phyloP scores from a whole-genome alignment of 1,139 yeast genomes.

The Casaregolazyma lundiana region DNA sequence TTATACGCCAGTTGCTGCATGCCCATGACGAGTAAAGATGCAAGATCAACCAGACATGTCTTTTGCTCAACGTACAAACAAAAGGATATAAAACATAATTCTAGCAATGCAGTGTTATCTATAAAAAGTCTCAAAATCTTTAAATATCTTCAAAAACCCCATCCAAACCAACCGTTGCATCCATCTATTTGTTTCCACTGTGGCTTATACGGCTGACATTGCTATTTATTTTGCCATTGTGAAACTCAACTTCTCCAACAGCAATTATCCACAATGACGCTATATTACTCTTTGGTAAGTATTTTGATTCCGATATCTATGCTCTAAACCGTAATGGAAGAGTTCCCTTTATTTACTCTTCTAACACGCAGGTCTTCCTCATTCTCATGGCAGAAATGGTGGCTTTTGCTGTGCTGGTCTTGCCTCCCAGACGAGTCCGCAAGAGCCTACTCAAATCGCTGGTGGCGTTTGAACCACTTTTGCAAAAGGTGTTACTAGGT shows the following conservation, averaged over 20 bases:
- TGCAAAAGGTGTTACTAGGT: conserved; percentile 69
- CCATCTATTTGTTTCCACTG: background rate
- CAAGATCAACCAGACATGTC: too few relatives aligned
- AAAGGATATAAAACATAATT: too few relatives aligned
- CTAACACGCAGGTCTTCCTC: conserved; percentile 48
- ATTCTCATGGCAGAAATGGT: conserved; percentile 73
- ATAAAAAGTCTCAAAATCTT: too few relatives aligned
- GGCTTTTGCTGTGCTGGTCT: conserved; percentile 73
- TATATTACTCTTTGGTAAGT: conserved; percentile 61
- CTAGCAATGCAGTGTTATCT: too few relatives aligned
- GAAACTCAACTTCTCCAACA: background rate
- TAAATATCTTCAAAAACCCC: too few relatives aligned
- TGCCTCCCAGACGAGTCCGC: conserved; percentile 80
- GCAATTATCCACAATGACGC: conserved; percentile 48
- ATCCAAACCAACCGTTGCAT: too few relatives aligned
- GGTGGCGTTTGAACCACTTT: conserved; percentile 59
- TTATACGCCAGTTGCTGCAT: too few relatives aligned
- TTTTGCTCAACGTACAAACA: too few relatives aligned
- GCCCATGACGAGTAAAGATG: too few relatives aligned
- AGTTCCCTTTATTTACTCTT: background rate
- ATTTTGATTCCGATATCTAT: background rate
- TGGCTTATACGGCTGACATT: background rate
- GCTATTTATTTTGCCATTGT: background rate
- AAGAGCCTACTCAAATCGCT: conserved; percentile 60
- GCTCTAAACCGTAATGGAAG: background rate